Evolutionary conservation across 2,329 filamentous ascomycete species (phyloP).

Genomic region (Cytospora paraplurivora): DNA sequence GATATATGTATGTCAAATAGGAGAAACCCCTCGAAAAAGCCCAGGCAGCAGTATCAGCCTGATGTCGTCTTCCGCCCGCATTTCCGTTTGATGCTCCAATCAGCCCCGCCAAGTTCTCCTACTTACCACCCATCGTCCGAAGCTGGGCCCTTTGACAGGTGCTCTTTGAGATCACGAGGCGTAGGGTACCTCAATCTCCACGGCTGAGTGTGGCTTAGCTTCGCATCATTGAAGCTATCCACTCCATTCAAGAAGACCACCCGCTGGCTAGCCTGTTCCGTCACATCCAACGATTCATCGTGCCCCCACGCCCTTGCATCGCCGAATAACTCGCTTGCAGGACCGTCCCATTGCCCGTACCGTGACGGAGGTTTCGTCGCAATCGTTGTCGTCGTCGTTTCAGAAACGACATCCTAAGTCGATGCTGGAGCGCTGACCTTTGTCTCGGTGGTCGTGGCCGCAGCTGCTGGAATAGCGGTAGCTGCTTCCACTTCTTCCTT

Average conservation of each 20-base stretch:
- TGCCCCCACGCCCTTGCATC: constrained; percentile 21
- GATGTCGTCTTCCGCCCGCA: constrained; percentile 1
- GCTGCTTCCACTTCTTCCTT: constrained; percentile 13
- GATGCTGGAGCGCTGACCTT: constrained; percentile 20
- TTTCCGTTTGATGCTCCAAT: not conserved
- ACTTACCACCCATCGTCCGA: constrained; percentile 14
- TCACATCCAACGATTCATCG: not conserved
- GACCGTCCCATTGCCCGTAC: constrained; percentile 13
- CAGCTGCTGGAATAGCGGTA: constrained; percentile 23
- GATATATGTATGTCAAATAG: constrained; percentile 10
- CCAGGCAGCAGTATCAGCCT: constrained; percentile 3
- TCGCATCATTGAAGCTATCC: constrained; percentile 20
- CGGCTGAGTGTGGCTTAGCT: constrained; percentile 24
- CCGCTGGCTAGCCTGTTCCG: not conserved
- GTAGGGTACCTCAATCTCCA: constrained; percentile 29
- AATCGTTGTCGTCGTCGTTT: constrained; percentile 9
- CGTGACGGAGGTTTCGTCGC: constrained; percentile 3
- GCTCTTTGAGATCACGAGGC: constrained; percentile 25
- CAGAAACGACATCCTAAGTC: constrained; percentile 23
- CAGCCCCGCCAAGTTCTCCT: constrained; percentile 13
- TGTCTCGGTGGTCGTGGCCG: constrained; percentile 23
- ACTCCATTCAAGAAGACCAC: not conserved
- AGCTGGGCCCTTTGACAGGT: constrained; percentile 3
- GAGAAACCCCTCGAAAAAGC: not conserved
- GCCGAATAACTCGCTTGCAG: constrained; percentile 22